A percentile compares a stretch with the other conserved stretches of the same genome.
These are phyloP conservation scores for Aspergillus heteromorphus DNA, from an alignment of 495 filamentous ascomycete species.

Conservation along the genomic window DNA sequence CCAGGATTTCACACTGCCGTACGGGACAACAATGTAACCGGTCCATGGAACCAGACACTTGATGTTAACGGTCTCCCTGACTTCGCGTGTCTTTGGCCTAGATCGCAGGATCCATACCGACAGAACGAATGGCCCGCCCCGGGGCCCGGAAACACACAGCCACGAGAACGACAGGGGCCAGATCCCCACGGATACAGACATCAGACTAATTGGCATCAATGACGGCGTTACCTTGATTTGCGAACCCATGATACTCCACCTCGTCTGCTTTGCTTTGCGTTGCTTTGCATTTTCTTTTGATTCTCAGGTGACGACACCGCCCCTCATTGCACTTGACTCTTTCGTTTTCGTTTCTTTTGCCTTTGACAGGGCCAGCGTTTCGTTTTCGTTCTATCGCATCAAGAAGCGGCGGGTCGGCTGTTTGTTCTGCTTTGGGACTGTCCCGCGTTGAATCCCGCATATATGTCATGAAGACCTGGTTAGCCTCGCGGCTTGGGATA, in stretches of 20 bases:
- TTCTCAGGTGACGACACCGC: slow-evolving; percentile 4
- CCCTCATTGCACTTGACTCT: slow-evolving; percentile 4
- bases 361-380: slow-evolving; percentile 36
- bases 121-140: slow-evolving; percentile 10
- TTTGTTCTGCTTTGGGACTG: slow-evolving; percentile 34
- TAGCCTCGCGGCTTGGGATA: slow-evolving; percentile 56
- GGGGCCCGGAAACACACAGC: slow-evolving; percentile 16
- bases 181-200: slow-evolving; percentile 25
- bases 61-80: slow-evolving; percentile 26
- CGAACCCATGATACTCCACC: slow-evolving; percentile 48
- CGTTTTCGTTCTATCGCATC: slow-evolving; percentile 35
- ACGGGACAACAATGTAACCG: slow-evolving; percentile 53
- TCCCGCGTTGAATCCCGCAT: slow-evolving; percentile 28
- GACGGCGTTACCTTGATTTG: slow-evolving; percentile 45
- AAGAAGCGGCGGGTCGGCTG: slow-evolving; percentile 51
- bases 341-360: slow-evolving; percentile 21
- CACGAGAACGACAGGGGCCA: slow-evolving; percentile 29
- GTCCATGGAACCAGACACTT: slow-evolving; percentile 21
- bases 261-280: slow-evolving; percentile 26
- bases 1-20: slow-evolving; percentile 53
- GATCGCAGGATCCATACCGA: slow-evolving; percentile 19
- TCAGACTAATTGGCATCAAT: slow-evolving; percentile 44
- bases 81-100: slow-evolving; percentile 23
- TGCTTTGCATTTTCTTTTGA: slow-evolving; percentile 23
- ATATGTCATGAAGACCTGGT: slow-evolving; percentile 54